Evolutionary conservation across 257 asterid species (phyloP), one percentile per base, ranked within the genome.

Genomic region (Solanum okadae): DNA sequence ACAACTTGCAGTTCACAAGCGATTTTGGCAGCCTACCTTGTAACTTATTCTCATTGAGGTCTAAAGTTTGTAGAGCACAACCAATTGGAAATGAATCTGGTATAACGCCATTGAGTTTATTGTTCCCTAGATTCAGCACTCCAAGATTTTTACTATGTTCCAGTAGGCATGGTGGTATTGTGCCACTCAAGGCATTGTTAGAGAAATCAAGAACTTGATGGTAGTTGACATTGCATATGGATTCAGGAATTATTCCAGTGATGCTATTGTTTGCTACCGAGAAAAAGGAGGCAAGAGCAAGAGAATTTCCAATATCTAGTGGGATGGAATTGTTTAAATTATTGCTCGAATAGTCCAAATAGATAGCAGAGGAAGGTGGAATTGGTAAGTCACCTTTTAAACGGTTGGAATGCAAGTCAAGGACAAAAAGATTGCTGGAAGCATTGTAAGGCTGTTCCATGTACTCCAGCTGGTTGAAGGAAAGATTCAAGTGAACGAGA

Each of bases 171-270:
- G 10, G 33, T 5, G 94, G 96, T 27, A 93, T 88, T 12, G 23
- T 38, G 27, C 96, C 94, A 29, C 52, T 90, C 83, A 92, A 83
- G 31, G 31, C 34, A 81, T 93, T 93, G 67, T 65, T 29, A 1
- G 96, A 93, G 63, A 92, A 87, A 83, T 92, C 95, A 84, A 93
- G 94, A 89, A 91, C 92, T 44, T 52, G 87, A 16, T 92, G 93
- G 76, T 6, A 59, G 33, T 4, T 63, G 8, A 81, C 86, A 0
- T 38, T 88, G 92, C 96, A 93, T 25, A 93, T 88, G 56, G 94
- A 91, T 79, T n/a, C 25, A 1, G 95, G 94, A 46, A 93, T 90
- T 14, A 4, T 52, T 86, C 96, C 95, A 0, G 88, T 86, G 42
- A 93, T 67, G 4, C 14, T 25, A 76, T 91, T 92, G 44, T 83